Base-by-base conservation (phyloP, 768 basidiomycete species). In the Mycena capillaripes region DNA sequence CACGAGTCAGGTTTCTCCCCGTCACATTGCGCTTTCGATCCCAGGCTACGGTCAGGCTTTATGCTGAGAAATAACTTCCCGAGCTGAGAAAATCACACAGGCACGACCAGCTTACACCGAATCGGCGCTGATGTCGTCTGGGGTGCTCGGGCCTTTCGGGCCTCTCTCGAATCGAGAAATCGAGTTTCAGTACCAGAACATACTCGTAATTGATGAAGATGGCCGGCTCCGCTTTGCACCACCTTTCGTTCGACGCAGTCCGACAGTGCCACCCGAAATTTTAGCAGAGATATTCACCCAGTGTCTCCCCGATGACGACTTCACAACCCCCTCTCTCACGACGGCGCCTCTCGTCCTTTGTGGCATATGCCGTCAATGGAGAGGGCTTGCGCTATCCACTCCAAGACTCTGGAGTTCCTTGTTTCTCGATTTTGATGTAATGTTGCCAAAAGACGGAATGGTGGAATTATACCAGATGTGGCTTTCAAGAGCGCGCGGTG, bases 341-440 rank as follows among this genome's bases (percentile, higher is more conserved):
- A 59, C 52, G 12, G 71, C 76, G 6, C 74, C 76, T 5, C 64
- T 77, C 14, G 30, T 75, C 6, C 74, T 77, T 23, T 70, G 76
- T 36, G 53, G 61, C 25, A 34, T 77, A 23, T 62, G 66, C 40
- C 66, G 64, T 17, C 34, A 42, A 19, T 77, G 74, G 74, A 68
- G 74, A 32, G 42, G 55, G 0, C 29, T 64, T 4, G 72, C 74
- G 9, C 32, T 69, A 7, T 50, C 74, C 4, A 73, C 71, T 17
- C 69, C 74, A 7, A 27, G 23, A 17, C 62, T 77, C 23, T 77
- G 74, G 74, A 52, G 38, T 19, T 75, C 74, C 6, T 36, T 76
- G 25, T 42, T 16, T 17, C 5, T 53, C 16, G 34, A 36, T 56
- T 27, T 36, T 8, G 32, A 34, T 34, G 19, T 12, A 17, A 32